phyloP scores from a whole-genome alignment of 768 basidiomycete species.

The Lentinus brumalis region DNA sequence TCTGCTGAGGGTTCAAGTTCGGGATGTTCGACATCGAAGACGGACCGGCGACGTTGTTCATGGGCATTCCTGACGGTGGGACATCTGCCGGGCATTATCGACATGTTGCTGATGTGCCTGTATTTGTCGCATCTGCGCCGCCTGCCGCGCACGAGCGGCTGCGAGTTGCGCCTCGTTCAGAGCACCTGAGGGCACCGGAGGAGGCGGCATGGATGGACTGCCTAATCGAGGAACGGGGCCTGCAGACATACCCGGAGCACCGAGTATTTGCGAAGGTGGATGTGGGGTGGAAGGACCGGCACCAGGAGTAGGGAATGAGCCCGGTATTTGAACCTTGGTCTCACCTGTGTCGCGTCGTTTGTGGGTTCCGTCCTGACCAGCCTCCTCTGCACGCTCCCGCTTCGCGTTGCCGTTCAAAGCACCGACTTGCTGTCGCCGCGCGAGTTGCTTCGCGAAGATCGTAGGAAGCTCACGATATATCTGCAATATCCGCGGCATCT shows the following conservation, averaged over 20 bases:
- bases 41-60: constrained; percentile 16
- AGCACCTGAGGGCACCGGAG: constrained; percentile 35
- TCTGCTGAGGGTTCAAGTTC: constrained; percentile 16
- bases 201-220: constrained; percentile 31
- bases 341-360: constrained; percentile 78
- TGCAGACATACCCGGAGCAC: constrained; percentile 10
- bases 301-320: constrained; percentile 24
- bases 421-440: constrained; percentile 26
- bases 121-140: constrained; percentile 37
- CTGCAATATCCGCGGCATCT: constrained; percentile 63
- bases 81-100: constrained; percentile 25
- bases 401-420: constrained; percentile 44
- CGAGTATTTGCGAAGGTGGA: constrained; percentile 14
- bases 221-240: constrained; percentile 13
- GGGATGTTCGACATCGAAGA: constrained; percentile 13
- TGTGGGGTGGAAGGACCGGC: constrained; percentile 18
- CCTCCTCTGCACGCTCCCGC: constrained; percentile 62
- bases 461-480: constrained; percentile 62
- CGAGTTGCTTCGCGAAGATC: constrained; percentile 55
- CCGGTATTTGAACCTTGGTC: constrained; percentile 42
- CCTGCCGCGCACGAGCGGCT: constrained; percentile 32
- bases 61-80: constrained; percentile 19
- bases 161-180: constrained; percentile 29
- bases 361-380: constrained; percentile 40
- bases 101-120: constrained; percentile 20